A percentile compares a stretch with the other conserved stretches of the same genome.
These are phyloP conservation scores for Silene conica DNA, from an alignment of 148 eudicot genomes.

Conservation along the genomic window DNA sequence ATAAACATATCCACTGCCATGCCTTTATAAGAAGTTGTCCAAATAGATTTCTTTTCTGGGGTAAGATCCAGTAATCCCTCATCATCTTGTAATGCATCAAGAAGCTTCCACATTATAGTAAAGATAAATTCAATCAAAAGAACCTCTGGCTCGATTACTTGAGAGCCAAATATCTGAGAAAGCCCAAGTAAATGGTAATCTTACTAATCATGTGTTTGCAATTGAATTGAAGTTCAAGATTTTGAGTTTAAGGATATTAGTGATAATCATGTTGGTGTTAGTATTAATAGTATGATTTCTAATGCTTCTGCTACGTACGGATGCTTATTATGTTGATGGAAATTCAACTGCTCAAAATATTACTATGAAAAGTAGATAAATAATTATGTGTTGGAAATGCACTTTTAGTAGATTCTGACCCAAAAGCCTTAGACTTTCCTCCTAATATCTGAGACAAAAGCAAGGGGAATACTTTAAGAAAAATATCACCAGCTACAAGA, in stretches of 20 bases:
- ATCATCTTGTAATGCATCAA: conserved; percentile 86
- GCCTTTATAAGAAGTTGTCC: conserved; percentile 48
- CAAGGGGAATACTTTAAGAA: no score
- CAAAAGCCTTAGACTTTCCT: conserved; percentile 58
- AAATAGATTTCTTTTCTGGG: conserved; percentile 51
- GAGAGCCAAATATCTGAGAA: conserved; percentile 55
- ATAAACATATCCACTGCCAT: conserved; percentile 55
- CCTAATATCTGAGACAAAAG: conserved; percentile 61
- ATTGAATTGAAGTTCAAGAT: no score
- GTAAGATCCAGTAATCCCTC: conserved; percentile 77
- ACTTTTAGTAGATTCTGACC: conserved; percentile 67
- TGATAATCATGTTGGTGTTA: no score
- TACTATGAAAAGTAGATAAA: no score
- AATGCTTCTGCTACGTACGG: no score
- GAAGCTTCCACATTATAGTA: conserved; percentile 71
- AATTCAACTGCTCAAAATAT: no score
- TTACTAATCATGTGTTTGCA: no score
- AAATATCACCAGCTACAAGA: conserved; percentile 60
- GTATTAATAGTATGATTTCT: no score
- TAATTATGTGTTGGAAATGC: no score
- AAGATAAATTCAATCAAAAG: conserved; percentile 56
- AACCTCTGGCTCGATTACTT: conserved; percentile 49
- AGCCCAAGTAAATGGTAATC: conserved; percentile 53
- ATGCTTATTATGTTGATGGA: no score
- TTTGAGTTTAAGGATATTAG: no score